A percentile compares a stretch with the other conserved stretches of the same genome.
phyloP scores from a whole-genome alignment of 805 yeast genomes.

The Komagataella mondaviorum region DNA sequence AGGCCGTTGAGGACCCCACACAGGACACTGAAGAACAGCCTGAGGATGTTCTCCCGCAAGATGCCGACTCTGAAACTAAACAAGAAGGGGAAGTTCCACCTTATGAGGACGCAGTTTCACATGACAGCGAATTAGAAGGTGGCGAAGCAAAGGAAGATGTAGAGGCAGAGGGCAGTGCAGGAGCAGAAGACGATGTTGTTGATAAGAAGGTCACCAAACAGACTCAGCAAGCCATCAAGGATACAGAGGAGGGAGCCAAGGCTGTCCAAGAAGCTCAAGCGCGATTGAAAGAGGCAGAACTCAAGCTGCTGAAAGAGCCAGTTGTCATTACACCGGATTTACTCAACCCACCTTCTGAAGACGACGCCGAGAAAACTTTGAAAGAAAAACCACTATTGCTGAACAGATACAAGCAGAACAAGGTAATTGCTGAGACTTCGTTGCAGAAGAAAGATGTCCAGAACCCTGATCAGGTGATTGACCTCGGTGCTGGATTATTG shows the following conservation, averaged over 20 bases:
- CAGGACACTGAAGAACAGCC: constrained; percentile 3
- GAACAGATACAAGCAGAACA: constrained; percentile 33
- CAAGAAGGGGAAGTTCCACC: constrained; percentile 5
- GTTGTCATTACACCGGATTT: constrained; percentile 15
- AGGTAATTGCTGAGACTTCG: constrained; percentile 31
- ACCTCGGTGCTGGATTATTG: constrained; percentile 39
- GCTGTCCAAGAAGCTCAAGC: constrained; percentile 3
- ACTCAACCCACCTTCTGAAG: constrained; percentile 14
- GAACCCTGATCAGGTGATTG: constrained; percentile 34
- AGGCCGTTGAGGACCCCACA: constrained; percentile 1
- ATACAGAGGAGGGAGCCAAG: constrained; percentile 12
- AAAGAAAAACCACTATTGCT: constrained; percentile 35
- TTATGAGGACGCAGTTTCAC: background rate
- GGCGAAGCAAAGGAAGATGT: constrained; percentile 1
- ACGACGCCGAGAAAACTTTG: constrained; percentile 23
- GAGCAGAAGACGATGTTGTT: background rate
- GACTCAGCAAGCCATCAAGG: constrained; percentile 19
- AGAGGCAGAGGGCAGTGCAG: too few relatives aligned
- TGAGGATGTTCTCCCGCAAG: background rate
- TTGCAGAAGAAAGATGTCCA: constrained; percentile 26
- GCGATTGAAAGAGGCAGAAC: constrained; percentile 12
- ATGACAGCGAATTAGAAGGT: background rate
- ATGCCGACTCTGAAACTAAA: constrained; percentile 4
- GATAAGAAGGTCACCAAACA: background rate
- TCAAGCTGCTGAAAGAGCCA: constrained; percentile 1